Conservation (phyloP, 2,329 filamentous ascomycete genomes). For the Onygenales sp. region DNA sequence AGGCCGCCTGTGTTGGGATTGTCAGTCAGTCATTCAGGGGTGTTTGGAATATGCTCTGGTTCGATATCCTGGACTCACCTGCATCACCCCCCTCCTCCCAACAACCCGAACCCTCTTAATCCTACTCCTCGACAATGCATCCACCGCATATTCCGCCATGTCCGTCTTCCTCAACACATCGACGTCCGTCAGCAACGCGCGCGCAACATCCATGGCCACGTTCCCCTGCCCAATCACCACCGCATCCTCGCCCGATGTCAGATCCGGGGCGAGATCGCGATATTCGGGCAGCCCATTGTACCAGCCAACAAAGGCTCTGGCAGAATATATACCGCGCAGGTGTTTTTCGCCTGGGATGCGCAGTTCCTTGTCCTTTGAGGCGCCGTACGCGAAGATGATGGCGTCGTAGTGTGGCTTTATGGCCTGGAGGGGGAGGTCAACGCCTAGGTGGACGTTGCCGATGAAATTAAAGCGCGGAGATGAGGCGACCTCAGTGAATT, state of each 20-base stretch:
- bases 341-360: conserved; percentile 68
- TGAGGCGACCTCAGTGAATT: conserved; percentile 77
- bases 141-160: conserved; percentile 76
- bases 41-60: not conserved
- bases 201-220: conserved; percentile 85
- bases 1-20: conserved; percentile 57
- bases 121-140: conserved; percentile 60
- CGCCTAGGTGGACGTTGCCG: conserved; percentile 76
- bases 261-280: conserved; percentile 59
- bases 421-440: conserved; percentile 54
- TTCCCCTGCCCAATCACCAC: conserved; percentile 92
- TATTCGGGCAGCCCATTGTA: conserved; percentile 92
- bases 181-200: conserved; percentile 71
- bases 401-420: conserved; percentile 82
- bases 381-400: conserved; percentile 86
- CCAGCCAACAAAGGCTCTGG: conserved; percentile 92
- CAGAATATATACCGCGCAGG: conserved; percentile 69
- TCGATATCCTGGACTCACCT: conserved; percentile 43
- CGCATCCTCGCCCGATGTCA: conserved; percentile 68
- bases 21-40: conserved; percentile 2
- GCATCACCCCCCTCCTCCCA: conserved; percentile 78
- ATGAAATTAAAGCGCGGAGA: conserved; percentile 81
- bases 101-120: conserved; percentile 78
- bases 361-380: conserved; percentile 70
- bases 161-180: conserved; percentile 71